phyloP scores from a whole-genome alignment of 345 rosid species.

The Syzygium oleosum region DNA sequence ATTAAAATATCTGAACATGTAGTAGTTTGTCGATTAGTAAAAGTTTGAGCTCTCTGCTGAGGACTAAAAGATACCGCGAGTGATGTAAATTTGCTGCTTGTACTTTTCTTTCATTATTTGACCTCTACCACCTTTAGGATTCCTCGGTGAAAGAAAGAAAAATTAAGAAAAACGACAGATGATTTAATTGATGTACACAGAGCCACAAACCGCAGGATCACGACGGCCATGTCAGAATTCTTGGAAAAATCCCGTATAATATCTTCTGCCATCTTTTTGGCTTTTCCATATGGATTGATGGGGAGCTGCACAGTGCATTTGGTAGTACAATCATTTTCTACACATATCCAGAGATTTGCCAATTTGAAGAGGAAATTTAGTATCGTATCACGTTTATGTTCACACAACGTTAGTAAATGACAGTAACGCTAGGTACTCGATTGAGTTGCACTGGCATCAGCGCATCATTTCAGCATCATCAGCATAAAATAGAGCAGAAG shows the following conservation, averaged over 20 bases:
- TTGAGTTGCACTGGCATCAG: background rate
- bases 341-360: background rate
- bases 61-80: background rate
- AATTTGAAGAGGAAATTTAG: background rate
- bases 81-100: background rate
- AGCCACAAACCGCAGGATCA: slow-evolving; percentile 68
- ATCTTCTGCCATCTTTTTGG: slow-evolving; percentile 99
- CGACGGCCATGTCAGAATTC: slow-evolving; percentile 79
- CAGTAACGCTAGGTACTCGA: background rate
- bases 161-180: background rate
- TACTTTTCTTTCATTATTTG: background rate
- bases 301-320: slow-evolving; percentile 40
- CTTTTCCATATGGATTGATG: slow-evolving; percentile 96
- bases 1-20: slow-evolving; percentile 69
- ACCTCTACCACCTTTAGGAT: background rate
- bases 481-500: background rate
- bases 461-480: background rate
- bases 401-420: background rate
- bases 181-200: background rate
- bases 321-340: background rate
- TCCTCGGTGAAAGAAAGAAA: background rate
- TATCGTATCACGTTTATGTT: background rate
- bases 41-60: background rate
- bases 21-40: background rate
- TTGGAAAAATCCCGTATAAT: slow-evolving; percentile 85